Conservation (phyloP, 148 eudicot species). For the Simmondsia chinensis region DNA sequence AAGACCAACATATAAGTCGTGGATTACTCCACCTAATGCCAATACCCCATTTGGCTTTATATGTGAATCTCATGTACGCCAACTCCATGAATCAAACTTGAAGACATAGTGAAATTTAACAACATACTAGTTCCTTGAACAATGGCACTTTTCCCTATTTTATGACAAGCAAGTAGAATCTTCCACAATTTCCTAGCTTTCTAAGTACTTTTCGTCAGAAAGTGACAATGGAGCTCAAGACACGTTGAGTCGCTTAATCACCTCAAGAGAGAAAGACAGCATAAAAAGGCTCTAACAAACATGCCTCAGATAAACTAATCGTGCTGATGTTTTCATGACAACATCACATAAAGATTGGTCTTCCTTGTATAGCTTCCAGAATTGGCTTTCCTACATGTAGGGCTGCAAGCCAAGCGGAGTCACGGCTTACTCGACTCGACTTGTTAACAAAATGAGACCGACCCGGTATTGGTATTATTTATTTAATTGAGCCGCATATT, state of each 20-base stretch:
- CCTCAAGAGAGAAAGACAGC: slow-evolving; percentile 82
- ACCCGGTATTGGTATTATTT: too few species aligned
- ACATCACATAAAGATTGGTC: slow-evolving; percentile 55
- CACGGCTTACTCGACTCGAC: too few species aligned
- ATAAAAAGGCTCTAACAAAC: slow-evolving; percentile 83
- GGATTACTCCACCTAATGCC: too few species aligned
- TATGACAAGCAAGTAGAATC: slow-evolving; percentile 61
- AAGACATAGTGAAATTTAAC: too few species aligned
- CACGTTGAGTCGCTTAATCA: slow-evolving; percentile 69
- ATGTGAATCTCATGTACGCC: too few species aligned
- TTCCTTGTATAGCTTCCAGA: slow-evolving; percentile 88
- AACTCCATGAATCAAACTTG: too few species aligned
- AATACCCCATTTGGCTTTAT: too few species aligned
- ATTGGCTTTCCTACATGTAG: slow-evolving; percentile 69
- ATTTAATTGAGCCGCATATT: too few species aligned
- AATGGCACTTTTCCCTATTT: slow-evolving; percentile 68
- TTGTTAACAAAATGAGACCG: too few species aligned
- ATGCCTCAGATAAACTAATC: slow-evolving; percentile 74
- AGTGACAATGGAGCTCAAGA: slow-evolving; percentile 43
- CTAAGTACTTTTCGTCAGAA: slow-evolving; percentile 50
- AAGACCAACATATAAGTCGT: too few species aligned
- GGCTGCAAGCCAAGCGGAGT: too few species aligned
- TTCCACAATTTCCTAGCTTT: slow-evolving; percentile 69
- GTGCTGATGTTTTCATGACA: slow-evolving; percentile 76
- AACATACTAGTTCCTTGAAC: slow-evolving; percentile 85